Base-by-base conservation (phyloP, 1,284 basidiomycete species). In the Pseudozyma sp. region DNA sequence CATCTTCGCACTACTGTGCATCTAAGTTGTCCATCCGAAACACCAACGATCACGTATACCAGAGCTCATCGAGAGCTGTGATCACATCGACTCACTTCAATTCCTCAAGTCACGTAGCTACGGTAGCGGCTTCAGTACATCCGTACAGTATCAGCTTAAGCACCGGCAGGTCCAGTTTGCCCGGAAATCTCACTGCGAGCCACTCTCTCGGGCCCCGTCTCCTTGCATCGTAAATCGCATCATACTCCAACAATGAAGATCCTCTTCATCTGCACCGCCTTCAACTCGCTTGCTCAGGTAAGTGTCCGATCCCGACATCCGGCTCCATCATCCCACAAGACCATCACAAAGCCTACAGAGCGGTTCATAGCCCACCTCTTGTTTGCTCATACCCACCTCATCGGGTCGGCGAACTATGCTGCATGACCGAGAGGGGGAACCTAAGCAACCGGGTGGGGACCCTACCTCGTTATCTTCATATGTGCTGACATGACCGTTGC, bases 261-360 rank as follows among this genome's bases (percentile, higher is more conserved):
- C 74, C 83, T 87, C 39, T 85, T 87, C 55, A 80, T 87, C 42
- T 84, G 85, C 47, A 86, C 86, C 8, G 86, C 86, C 19, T 84
- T 86, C 81, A 87, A 87, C 81, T 87, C 86, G 55, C 61, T 70
- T 8, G 68, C 68, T 25, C 67, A 70, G 60, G 67, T 70, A 59
- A 21, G 67, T 70, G 11, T 39, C 9, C 11, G 34, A 31, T 11
- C 16, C 53, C 25, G 5, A 42, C 34, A n/a, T 19, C 34, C 16
- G 5, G 38, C 34, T 18, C 36, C 13, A 19, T 34, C 25, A 14
- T 14, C 38, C 39, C 13, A 19, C 36, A 10, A 1, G 10, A 42
- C 40, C 13, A 36, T 52, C 25, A n/a, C 43, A 18, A 2, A 1
- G 18, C n/a, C n/a, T 16, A 16, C 19, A 16, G 43, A 18, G 7